Percentiles rank a stretch among this genome's conserved stretches.
phyloP scores from a whole-genome alignment of 495 filamentous ascomycete genomes.

The Chlorociboria aeruginascens region DNA sequence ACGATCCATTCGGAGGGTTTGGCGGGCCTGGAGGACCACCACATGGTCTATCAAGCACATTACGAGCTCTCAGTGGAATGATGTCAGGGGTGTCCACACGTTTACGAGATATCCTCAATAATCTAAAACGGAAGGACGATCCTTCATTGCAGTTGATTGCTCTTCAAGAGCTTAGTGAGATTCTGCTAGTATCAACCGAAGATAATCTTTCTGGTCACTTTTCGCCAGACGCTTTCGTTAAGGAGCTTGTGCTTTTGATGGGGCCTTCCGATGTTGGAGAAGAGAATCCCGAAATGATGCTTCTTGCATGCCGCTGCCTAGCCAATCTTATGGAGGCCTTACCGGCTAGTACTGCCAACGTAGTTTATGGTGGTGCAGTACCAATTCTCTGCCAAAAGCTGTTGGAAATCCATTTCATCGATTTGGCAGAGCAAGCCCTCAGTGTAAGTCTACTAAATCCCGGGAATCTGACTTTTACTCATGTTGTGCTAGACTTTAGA shows the following conservation, averaged over 20 bases:
- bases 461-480: conserved; percentile 6
- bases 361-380: conserved; percentile 92
- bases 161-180: conserved; percentile 84
- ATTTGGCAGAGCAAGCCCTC: conserved; percentile 91
- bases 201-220: conserved; percentile 96
- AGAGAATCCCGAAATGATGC: conserved; percentile 95
- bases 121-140: conserved; percentile 78
- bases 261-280: conserved; percentile 74
- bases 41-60: conserved; percentile 61
- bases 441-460: conserved; percentile 44
- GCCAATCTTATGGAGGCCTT: conserved; percentile 98
- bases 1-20: conserved; percentile 72
- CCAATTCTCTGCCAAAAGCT: conserved; percentile 90
- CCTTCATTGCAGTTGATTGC: conserved; percentile 84
- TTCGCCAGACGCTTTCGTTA: conserved; percentile 86
- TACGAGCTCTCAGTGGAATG: conserved; percentile 81
- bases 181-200: conserved; percentile 87
- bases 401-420: conserved; percentile 89
- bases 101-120: conserved; percentile 71
- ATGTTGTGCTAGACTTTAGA: conserved; percentile 59
- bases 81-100: conserved; percentile 72
- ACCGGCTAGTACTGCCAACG: conserved; percentile 81
- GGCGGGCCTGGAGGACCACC: conserved; percentile 51
- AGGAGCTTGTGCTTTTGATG: conserved; percentile 89
- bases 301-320: conserved; percentile 89